Percentiles rank a stretch among this genome's conserved stretches.
phyloP scores from a whole-genome alignment of 1,139 yeast species.

The Hanseniaspora gamundiae region DNA sequence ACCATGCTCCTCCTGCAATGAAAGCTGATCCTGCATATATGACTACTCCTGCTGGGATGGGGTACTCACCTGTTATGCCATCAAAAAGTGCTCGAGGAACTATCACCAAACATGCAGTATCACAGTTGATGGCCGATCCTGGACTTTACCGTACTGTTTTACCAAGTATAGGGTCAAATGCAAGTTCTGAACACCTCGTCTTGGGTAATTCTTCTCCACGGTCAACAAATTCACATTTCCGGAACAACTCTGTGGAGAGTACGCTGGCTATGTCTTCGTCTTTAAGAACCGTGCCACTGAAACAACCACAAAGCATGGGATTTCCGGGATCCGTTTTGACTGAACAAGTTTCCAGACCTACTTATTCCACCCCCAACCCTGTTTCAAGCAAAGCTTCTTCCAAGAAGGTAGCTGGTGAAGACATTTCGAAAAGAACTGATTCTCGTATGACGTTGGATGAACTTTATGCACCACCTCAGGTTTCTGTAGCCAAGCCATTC shows the following conservation, averaged over 20 bases:
- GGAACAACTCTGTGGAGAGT: conserved; percentile 7
- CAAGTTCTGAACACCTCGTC: conserved; percentile 7
- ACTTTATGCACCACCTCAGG: background rate
- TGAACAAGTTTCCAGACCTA: background rate
- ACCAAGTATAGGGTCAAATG: conserved; percentile 4
- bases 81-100: background rate
- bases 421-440: background rate
- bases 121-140: conserved; percentile 4
- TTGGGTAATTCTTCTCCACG: conserved; percentile 5
- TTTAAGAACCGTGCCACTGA: background rate
- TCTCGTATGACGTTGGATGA: background rate
- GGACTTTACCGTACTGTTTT: conserved; percentile 1
- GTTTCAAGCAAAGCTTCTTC: background rate
- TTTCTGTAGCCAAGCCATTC: background rate
- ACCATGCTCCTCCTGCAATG: background rate
- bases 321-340: background rate
- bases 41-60: too few species aligned
- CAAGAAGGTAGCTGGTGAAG: background rate
- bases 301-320: background rate
- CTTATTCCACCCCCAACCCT: background rate
- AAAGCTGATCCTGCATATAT: background rate
- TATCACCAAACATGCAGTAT: conserved; percentile 4
- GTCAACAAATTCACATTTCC: conserved; percentile 5
- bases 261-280: conserved; percentile 2
- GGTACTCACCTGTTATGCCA: background rate